Conservation (phyloP, 2,329 filamentous ascomycete species). For the Phaeosphaeriaceae sp. region DNA sequence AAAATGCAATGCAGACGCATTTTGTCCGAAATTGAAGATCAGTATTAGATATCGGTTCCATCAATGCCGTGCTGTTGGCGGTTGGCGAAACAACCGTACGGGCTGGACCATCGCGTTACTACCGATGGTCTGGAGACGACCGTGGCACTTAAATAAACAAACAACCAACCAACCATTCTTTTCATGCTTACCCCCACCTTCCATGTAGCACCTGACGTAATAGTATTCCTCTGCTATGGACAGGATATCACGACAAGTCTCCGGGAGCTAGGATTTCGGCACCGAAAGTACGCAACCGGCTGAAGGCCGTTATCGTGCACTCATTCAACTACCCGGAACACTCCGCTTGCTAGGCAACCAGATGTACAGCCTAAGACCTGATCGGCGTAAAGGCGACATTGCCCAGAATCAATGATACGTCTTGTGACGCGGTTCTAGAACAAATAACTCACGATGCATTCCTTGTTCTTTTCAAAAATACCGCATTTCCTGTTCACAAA, state of each 20-base stretch:
- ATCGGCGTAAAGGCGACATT: no score
- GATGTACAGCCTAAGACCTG: no score
- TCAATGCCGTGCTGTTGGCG: no score
- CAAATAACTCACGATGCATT: background rate
- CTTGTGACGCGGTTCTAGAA: no score
- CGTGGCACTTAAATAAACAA: background rate
- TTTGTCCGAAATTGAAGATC: no score
- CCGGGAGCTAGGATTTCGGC: background rate
- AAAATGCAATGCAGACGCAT: no score
- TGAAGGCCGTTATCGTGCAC: background rate
- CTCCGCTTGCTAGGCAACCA: no score
- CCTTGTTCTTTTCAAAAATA: background rate
- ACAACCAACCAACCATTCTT: background rate
- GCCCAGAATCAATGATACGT: no score
- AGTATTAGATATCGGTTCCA: no score
- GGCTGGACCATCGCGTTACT: constrained; percentile 19
- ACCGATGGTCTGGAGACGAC: constrained; percentile 13
- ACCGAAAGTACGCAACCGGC: background rate
- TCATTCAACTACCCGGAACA: no score
- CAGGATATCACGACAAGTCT: background rate
- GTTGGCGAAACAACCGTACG: background rate
- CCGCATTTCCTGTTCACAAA: no score
- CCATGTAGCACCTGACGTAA: constrained; percentile 1
- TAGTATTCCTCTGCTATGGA: background rate
- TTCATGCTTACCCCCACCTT: background rate